These are phyloP conservation scores for Chaetothyriales sp. DNA, from an alignment of 2,329 filamentous ascomycete genomes.

Conservation along the genomic window DNA sequence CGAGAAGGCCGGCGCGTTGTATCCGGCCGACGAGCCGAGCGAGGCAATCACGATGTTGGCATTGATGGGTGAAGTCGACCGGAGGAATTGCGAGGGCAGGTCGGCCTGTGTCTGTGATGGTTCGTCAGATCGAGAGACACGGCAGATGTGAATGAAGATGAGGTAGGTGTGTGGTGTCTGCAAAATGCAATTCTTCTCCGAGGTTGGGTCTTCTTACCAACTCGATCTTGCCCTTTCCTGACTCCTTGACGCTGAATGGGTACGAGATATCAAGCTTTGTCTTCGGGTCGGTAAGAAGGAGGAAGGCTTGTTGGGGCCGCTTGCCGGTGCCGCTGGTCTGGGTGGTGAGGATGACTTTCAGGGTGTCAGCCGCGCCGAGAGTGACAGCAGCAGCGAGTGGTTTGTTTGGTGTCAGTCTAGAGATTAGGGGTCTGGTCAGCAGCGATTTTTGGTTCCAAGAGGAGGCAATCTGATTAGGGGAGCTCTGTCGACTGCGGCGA, in stretches of 20 bases:
- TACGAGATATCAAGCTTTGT: constrained; percentile 78
- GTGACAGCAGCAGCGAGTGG: constrained; percentile 49
- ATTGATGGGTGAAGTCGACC: constrained; percentile 50
- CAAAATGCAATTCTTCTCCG: too few species aligned
- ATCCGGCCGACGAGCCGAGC: constrained; percentile 58
- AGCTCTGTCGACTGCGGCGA: neutral
- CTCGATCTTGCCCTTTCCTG: constrained; percentile 70
- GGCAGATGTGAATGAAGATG: neutral
- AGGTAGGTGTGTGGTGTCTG: constrained; percentile 1
- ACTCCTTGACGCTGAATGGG: constrained; percentile 68
- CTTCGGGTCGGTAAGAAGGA: constrained; percentile 59
- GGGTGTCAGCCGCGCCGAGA: constrained; percentile 52
- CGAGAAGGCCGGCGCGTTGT: constrained; percentile 57
- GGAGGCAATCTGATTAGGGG: too few species aligned
- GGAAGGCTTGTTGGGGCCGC: constrained; percentile 85
- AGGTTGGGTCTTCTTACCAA: too few species aligned
- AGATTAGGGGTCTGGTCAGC: constrained; percentile 1
- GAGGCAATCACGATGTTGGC: constrained; percentile 77
- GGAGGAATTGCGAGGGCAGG: constrained; percentile 67
- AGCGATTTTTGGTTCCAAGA: neutral
- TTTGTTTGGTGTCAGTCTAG: constrained; percentile 44
- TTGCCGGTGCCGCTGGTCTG: constrained; percentile 64
- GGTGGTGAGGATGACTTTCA: constrained; percentile 71
- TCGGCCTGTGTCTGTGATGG: constrained; percentile 63
- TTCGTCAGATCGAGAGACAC: neutral